Evolutionary conservation across 164 flowering plant genomes (phyloP).

Genomic region (Euptelea pleiosperma): DNA sequence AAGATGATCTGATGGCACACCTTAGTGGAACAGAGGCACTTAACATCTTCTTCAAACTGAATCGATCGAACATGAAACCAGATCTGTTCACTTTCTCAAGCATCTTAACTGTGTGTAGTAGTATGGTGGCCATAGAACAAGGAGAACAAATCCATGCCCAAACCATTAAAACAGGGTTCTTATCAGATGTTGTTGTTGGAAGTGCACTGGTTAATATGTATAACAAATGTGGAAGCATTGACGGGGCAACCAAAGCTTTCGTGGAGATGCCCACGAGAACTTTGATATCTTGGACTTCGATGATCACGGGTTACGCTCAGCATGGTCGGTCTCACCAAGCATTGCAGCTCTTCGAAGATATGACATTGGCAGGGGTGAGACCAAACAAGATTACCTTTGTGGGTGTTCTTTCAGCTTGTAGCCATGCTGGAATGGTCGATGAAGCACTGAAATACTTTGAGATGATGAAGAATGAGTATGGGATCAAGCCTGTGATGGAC

Average conservation of each 20-base stretch:
- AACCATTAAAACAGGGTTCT: constrained; percentile 59
- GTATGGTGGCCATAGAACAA: constrained; percentile 62
- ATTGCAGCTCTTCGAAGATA: constrained; percentile 77
- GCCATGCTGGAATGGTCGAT: constrained; percentile 71
- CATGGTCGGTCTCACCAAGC: constrained; percentile 66
- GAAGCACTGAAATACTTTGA: constrained; percentile 64
- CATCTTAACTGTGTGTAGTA: constrained; percentile 57
- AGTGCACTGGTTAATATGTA: constrained; percentile 76
- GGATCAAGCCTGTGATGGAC: constrained; percentile 68
- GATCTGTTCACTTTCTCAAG: constrained; percentile 75
- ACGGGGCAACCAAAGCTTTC: constrained; percentile 52
- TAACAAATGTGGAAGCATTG: constrained; percentile 58
- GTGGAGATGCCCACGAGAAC: constrained; percentile 57
- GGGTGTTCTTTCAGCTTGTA: constrained; percentile 85
- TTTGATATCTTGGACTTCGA: constrained; percentile 66
- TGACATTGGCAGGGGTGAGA: constrained; percentile 66
- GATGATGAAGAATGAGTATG: constrained; percentile 65
- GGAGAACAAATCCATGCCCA: constrained; percentile 87
- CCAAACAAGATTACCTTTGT: constrained; percentile 83
- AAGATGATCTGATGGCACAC: constrained; percentile 37
- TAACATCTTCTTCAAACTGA: constrained; percentile 46
- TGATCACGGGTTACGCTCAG: constrained; percentile 73
- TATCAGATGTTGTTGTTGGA: constrained; percentile 79
- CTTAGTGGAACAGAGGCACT: constrained; percentile 66
- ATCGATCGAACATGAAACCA: constrained; percentile 50